A percentile compares a stretch with the other conserved stretches of the same genome.
Evolutionary conservation across 108 stramenopile genomes (phyloP).

Genomic region (Conticribra weissflogii): DNA sequence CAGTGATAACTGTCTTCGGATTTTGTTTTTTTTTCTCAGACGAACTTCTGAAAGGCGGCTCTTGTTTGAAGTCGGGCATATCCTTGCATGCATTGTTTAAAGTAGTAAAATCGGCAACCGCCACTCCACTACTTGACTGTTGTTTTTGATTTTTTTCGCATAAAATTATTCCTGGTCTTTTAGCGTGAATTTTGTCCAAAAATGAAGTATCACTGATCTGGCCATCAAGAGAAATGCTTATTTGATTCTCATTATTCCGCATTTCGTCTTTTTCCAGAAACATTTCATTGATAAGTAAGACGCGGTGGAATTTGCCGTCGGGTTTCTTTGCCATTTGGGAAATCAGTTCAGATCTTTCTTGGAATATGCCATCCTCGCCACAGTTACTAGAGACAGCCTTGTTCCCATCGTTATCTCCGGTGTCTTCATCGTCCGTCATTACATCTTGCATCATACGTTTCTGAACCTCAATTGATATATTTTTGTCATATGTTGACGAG

Average conservation of each 20-base stretch:
- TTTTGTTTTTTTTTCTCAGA: no score
- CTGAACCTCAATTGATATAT: slow-evolving; percentile 20
- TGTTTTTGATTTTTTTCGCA: not conserved
- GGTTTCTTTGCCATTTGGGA: not conserved
- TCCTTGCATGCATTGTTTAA: no score
- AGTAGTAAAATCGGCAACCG: not conserved
- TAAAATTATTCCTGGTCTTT: not conserved
- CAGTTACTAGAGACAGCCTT: not conserved
- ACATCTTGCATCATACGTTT: slow-evolving; percentile 39
- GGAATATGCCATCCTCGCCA: not conserved
- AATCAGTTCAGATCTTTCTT: not conserved
- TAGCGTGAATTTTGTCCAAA: not conserved
- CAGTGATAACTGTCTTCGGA: no score
- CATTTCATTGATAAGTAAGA: no score
- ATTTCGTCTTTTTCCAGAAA: no score
- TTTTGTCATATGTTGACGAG: slow-evolving; percentile 6
- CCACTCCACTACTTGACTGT: not conserved
- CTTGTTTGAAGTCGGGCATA: no score
- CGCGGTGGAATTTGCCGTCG: not conserved
- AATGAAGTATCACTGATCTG: no score
- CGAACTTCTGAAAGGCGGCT: no score
- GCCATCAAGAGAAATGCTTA: no score
- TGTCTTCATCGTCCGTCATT: slow-evolving; percentile 1
- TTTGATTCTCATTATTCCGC: no score
- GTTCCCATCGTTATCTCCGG: slow-evolving; percentile 2